Base-by-base conservation (phyloP, 106 monocot genomes). In the Allium fistulosum region DNA sequence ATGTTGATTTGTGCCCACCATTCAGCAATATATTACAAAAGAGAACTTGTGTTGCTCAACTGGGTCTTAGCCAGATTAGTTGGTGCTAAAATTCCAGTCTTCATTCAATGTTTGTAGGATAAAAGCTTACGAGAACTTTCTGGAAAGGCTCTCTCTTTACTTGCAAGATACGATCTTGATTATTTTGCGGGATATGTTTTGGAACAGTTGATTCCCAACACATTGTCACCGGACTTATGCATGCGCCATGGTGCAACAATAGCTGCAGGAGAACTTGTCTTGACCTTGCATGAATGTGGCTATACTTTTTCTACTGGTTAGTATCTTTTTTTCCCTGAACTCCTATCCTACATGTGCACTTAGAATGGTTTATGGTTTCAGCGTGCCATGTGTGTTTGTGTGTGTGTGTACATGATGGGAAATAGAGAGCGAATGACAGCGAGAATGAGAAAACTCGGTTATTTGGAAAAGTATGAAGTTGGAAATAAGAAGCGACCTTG, bases 221-320 rank as follows among this genome's bases (percentile, higher is more conserved):
- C 97, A 28, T 71, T 99, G n/a, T 99, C 97, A 62, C 71, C 69
- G 22, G 97, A 99, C 76, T 72, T 99, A 46, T 99, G 82, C 61
- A 85, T 80, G 80, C 97, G 97, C 17, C 97, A 99, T 79, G 97
- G 97, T 72, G 92, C 97, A 72, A 99, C 87, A n/a, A 72, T 99
- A 75, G 92, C 97, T 69, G 74, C 81, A 75, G 97, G 84, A 71
- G 97, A 92, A 79, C 80, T 93, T 73, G 68, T 85, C 53, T 63
- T 92, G 47, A 68, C 82, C 26, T 73, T 99, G 77, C 87, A 92
- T 80, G 74, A 55, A 60, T 81, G 73, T 69, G 85, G 88, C 46
- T 92, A 80, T 72, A 65, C 59, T 61, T 76, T 92, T 70, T 26
- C 92, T 71, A 8, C 56, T 27, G 97, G 97, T 99, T 57, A 61